These are phyloP conservation scores for Scheffersomyces quercinus DNA, from an alignment of 1,139 yeast genomes.

Conservation along the genomic window DNA sequence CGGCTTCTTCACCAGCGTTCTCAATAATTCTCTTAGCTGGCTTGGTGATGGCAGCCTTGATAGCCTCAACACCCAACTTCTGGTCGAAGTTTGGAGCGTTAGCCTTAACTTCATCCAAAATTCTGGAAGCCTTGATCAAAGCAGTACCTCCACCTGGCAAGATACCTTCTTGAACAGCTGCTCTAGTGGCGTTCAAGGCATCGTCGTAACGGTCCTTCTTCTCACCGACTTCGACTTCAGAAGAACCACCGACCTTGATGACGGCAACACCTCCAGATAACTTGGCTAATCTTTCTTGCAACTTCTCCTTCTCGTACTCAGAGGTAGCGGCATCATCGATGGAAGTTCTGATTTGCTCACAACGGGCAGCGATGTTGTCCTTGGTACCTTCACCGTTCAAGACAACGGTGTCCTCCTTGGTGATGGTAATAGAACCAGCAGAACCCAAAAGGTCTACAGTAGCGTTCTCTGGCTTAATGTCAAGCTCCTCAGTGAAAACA, in stretches of 20 bases:
- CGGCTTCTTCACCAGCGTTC: conserved; percentile 98
- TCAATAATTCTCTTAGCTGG: conserved; percentile 98
- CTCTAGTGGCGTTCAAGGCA: conserved; percentile 98
- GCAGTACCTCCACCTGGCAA: conserved; percentile 99
- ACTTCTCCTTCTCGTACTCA: conserved; percentile 96
- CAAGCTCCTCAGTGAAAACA: conserved; percentile 97
- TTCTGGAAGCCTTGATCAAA: conserved; percentile 86
- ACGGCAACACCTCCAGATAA: conserved; percentile 99
- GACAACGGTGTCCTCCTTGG: conserved; percentile 96
- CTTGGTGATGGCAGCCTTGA: conserved; percentile 91
- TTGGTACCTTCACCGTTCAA: conserved; percentile 95
- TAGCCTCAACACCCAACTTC: conserved; percentile 95
- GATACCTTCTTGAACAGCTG: conserved; percentile 99
- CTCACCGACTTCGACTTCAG: conserved; percentile 99
- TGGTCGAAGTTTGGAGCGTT: conserved; percentile 90
- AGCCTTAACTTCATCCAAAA: conserved; percentile 69
- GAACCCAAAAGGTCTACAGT: conserved; percentile 90
- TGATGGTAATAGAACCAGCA: conserved; percentile 89
- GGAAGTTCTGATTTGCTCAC: conserved; percentile 92
- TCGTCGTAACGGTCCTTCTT: conserved; percentile 99
- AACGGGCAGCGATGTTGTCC: conserved; percentile 84
- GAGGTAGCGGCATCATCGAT: conserved; percentile 76
- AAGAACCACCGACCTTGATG: conserved; percentile 95
- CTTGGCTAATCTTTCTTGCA: conserved; percentile 98
- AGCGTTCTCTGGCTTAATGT: conserved; percentile 95